phyloP scores from a whole-genome alignment of 1,284 basidiomycete species.

The Puccinia hordei region DNA sequence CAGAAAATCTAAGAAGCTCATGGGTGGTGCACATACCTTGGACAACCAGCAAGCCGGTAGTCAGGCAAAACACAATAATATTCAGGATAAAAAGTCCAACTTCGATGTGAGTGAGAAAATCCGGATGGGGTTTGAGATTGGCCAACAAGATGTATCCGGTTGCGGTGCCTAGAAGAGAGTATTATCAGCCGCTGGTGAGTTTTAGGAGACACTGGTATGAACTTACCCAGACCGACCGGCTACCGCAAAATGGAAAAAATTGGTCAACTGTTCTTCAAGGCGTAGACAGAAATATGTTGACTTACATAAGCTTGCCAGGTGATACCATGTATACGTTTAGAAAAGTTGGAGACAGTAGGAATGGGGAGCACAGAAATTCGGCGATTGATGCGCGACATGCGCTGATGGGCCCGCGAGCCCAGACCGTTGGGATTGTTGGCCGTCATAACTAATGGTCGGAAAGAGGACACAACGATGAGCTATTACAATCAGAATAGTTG shows the following conservation, averaged over 20 bases:
- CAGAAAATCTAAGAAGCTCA: neutral
- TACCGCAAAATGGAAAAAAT: neutral
- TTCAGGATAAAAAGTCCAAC: slow-evolving; percentile 33
- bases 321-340: slow-evolving; percentile 45
- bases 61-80: slow-evolving; percentile 16
- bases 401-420: slow-evolving; percentile 21
- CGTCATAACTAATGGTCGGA: slow-evolving; percentile 1
- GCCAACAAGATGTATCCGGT: slow-evolving; percentile 27
- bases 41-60: slow-evolving; percentile 21
- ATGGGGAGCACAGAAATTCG: slow-evolving; percentile 14
- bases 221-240: slow-evolving; percentile 41
- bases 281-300: neutral
- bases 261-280: neutral
- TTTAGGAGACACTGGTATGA: neutral
- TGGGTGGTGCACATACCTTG: slow-evolving; percentile 9
- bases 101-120: slow-evolving; percentile 25
- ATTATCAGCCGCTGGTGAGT: neutral
- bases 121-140: slow-evolving; percentile 24
- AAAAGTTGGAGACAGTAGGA: slow-evolving; percentile 29
- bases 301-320: slow-evolving; percentile 44
- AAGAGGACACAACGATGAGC: neutral
- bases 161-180: slow-evolving; percentile 10
- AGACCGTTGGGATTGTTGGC: neutral
- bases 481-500: neutral
- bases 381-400: slow-evolving; percentile 26